A percentile compares a stretch with the other conserved stretches of the same genome.
Evolutionary conservation across 257 asterid genomes (phyloP).

Genomic region (Ehretia macrophylla): DNA sequence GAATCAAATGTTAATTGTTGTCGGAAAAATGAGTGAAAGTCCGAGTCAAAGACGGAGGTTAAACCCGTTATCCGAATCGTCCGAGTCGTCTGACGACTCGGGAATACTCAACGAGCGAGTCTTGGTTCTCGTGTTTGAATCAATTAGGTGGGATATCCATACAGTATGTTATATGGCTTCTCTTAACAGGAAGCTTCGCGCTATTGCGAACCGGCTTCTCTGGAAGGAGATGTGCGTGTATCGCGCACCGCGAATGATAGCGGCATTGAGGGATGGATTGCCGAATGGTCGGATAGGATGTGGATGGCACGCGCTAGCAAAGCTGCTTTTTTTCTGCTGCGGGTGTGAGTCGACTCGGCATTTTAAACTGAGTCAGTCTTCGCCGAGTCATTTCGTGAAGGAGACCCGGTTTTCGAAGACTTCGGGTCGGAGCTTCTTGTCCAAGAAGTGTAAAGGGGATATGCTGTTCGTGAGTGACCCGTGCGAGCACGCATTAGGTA

Average conservation of each 20-base stretch:
- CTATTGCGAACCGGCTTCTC: conserved; percentile 56
- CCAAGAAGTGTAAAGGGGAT: conserved; percentile 54
- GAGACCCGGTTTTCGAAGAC: conserved; percentile 81
- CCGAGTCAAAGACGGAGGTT: conserved; percentile 26
- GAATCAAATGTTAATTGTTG: background rate
- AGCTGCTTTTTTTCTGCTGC: conserved; percentile 70
- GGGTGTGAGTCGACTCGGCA: conserved; percentile 60
- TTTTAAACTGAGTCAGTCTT: conserved; percentile 27
- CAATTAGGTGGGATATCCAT: conserved; percentile 63
- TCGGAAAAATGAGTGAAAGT: conserved; percentile 25
- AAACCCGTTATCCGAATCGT: conserved; percentile 23
- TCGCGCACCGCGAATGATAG: conserved; percentile 58
- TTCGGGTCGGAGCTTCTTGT: conserved; percentile 67
- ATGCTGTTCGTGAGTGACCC: conserved; percentile 78
- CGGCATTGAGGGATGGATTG: conserved; percentile 35
- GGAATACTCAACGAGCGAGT: conserved; percentile 62
- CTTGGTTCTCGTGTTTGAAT: conserved; percentile 42
- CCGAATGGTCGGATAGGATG: conserved; percentile 39
- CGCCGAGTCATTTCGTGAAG: conserved; percentile 54
- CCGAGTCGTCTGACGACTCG: conserved; percentile 21
- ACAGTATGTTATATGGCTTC: conserved; percentile 43
- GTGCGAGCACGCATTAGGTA: conserved; percentile 59
- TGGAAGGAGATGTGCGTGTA: conserved; percentile 70
- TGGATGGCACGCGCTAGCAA: conserved; percentile 78
- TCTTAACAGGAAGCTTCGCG: conserved; percentile 54